A percentile compares a stretch with the other conserved stretches of the same genome.
These are phyloP conservation scores for Casuarina equisetifolia DNA, from an alignment of 306 rosid genomes.

Conservation along the genomic window DNA sequence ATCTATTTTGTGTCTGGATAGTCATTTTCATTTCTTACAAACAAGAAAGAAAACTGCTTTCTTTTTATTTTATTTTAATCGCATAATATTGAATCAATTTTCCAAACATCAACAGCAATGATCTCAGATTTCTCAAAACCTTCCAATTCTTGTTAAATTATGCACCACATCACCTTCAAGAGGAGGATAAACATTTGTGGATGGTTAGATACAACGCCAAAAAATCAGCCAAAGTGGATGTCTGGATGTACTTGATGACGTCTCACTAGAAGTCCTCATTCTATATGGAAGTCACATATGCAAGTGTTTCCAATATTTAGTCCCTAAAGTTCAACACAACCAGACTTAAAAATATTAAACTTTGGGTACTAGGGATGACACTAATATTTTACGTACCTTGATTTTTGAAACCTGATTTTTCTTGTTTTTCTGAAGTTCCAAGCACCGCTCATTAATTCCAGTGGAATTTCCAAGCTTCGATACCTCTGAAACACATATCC, in stretches of 20 bases:
- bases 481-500: constrained; percentile 54
- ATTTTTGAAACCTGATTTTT: constrained; percentile 57
- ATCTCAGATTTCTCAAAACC: constrained; percentile 17
- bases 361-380: neutral
- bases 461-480: constrained; percentile 59
- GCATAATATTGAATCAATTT: too few relatives aligned
- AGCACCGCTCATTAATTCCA: constrained; percentile 76
- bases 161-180: neutral
- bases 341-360: neutral
- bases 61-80: too few relatives aligned
- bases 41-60: neutral
- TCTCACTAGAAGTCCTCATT: neutral
- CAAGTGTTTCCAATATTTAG: neutral
- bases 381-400: constrained; percentile 46
- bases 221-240: neutral
- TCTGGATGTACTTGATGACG: neutral
- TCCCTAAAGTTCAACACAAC: neutral
- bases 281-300: neutral
- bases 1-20: neutral
- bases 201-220: neutral
- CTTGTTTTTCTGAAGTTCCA: constrained; percentile 86
- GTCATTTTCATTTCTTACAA: neutral
- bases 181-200: neutral
- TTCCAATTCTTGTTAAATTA: constrained; percentile 13
- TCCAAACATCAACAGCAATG: neutral